phyloP scores from a whole-genome alignment of 23 red algal species.

The Gracilaria gracilis region DNA sequence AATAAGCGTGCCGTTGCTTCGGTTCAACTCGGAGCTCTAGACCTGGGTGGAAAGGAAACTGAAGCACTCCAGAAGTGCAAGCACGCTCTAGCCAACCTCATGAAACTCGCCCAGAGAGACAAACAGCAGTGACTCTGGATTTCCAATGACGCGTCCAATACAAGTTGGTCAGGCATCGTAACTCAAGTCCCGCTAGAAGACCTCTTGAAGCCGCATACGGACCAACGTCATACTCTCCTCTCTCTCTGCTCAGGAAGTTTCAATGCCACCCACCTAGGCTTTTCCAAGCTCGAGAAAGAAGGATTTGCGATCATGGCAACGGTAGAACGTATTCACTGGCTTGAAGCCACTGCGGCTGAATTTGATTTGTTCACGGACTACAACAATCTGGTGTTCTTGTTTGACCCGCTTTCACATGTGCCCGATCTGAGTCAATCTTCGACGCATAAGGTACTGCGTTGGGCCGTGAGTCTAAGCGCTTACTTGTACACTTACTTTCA shows the following conservation, averaged over 20 bases:
- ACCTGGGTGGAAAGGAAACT: not conserved
- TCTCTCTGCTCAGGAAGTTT: not conserved
- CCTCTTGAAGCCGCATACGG: not conserved
- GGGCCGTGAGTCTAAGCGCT: too few relatives aligned
- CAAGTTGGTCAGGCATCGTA: not conserved
- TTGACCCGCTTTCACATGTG: too few relatives aligned
- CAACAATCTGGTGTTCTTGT: too few relatives aligned
- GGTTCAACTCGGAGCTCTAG: not conserved
- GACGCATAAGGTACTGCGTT: too few relatives aligned
- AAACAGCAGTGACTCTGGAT: not conserved
- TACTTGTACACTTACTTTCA: too few relatives aligned
- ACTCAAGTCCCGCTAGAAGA: not conserved
- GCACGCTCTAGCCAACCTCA: not conserved
- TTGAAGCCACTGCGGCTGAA: too few relatives aligned
- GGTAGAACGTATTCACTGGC: conserved; percentile 1
- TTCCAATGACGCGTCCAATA: not conserved
- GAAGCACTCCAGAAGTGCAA: not conserved
- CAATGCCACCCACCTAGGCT: not conserved
- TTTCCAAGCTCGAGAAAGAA: conserved; percentile 33
- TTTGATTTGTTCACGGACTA: too few relatives aligned
- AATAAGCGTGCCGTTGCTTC: not conserved
- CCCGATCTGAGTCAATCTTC: too few relatives aligned
- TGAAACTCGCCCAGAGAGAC: not conserved
- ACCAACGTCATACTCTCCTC: conserved; percentile 3
- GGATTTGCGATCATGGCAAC: not conserved